Evolutionary conservation across 805 yeast genomes (phyloP).

Genomic region (Metschnikowia baotianmanensis): DNA sequence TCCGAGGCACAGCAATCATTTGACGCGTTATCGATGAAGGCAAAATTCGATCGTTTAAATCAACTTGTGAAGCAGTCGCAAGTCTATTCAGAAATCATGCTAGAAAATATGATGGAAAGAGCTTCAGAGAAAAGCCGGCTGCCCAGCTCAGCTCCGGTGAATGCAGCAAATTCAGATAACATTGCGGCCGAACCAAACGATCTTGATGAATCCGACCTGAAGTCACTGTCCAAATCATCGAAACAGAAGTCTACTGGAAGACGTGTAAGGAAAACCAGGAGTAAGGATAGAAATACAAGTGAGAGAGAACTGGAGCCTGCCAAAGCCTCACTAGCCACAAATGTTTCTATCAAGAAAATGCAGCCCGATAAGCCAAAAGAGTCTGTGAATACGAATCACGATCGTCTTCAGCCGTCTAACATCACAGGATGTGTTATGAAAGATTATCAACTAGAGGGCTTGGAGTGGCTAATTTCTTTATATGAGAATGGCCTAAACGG

Average conservation of each 20-base stretch:
- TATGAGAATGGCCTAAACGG: slow-evolving; percentile 95
- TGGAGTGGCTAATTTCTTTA: slow-evolving; percentile 84
- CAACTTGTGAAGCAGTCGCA: slow-evolving; percentile 84
- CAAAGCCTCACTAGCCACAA: slow-evolving; percentile 2
- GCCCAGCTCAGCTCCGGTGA: too few relatives aligned
- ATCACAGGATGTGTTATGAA: slow-evolving; percentile 57
- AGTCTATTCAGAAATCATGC: slow-evolving; percentile 80
- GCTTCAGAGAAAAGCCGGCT: slow-evolving; percentile 28
- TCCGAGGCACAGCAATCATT: slow-evolving; percentile 38
- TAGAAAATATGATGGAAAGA: slow-evolving; percentile 67
- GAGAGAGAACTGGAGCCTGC: not conserved
- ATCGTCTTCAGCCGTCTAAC: slow-evolving; percentile 32
- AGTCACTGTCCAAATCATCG: not conserved
- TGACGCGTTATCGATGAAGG: slow-evolving; percentile 47
- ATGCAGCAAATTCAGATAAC: slow-evolving; percentile 18
- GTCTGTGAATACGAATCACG: slow-evolving; percentile 23
- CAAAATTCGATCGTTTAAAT: slow-evolving; percentile 64
- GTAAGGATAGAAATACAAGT: not conserved
- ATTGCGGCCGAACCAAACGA: slow-evolving; percentile 10
- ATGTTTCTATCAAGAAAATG: slow-evolving; percentile 19
- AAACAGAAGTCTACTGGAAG: not conserved
- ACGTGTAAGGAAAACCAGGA: not conserved
- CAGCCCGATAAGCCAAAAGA: slow-evolving; percentile 26
- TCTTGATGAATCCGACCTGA: not conserved
- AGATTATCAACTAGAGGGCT: slow-evolving; percentile 84